Evolutionary conservation across 306 rosid species (phyloP), one percentile per base, ranked within the genome.

Genomic region (Notholithocarpus densiflorus): DNA sequence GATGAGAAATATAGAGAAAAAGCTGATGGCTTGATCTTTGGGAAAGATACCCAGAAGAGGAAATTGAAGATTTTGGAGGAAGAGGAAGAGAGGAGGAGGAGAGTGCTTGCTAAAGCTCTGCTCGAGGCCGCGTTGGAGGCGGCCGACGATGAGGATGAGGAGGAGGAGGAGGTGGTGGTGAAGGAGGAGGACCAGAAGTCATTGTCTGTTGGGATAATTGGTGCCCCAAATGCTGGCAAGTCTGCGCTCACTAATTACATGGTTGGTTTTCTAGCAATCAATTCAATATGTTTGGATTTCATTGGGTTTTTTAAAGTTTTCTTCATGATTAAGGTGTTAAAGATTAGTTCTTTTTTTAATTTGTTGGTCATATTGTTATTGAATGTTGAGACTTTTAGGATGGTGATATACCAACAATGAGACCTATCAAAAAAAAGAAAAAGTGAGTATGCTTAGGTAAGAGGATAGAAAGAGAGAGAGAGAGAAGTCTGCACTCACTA

Each of bases 151-250:
- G 86, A 89, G 0, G 91, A 83, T 0, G 89, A 83, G 0, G 88
- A 77, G 0, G 79, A 74, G 5, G 85, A 29, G 37, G 74, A 40
- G 1, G 56, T 2, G 40, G 75, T 79, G 19, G 97, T 91, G 65
- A 87, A 84, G 57, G 97, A 92, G 78, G 98, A 91, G 84, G 97
- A 94, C 56, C 98, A 92, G 86, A 92, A 87, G 62, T 93, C 97
- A 2, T 54, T 94, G 81, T 81, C 95, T 1, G 98, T 94, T 3
- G 98, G 98, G 75, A 91, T 94, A 40, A 88, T 94, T 3, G 97
- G 98, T 21, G 98, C 97, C 1, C 98, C 98, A 17, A 94, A 94
- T 81, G 98, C 97, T 21, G 98, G 98, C 55, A 94, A 94, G 79
- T 94, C 97, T 54, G 92, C 97, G 0, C 89, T 94, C n/a, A 92